Evolutionary conservation across 163 green algal species (phyloP), one percentile per base, ranked within the genome.

Genomic region (Scenedesmus sp.): DNA sequence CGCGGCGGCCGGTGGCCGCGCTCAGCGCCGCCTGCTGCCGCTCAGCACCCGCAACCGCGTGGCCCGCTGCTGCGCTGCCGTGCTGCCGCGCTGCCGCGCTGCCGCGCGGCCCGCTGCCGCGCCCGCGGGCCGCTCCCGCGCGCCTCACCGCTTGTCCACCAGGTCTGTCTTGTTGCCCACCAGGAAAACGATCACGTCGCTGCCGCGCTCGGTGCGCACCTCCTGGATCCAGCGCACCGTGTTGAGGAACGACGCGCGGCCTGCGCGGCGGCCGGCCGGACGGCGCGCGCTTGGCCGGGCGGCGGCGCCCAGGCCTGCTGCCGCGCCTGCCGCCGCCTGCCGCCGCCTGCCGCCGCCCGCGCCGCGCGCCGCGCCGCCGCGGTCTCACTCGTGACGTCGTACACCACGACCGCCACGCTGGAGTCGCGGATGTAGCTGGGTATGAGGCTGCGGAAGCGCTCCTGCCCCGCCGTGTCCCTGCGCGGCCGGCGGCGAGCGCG

Each of bases 161-260:
- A 99, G 78, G 81, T 99, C 97, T 31, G 96, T 99, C 86, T 99
- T 99, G 89, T 99, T 99, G 56, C 96, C 97, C 15, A 99, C 96
- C n/a, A 99, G 81, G 65, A 99, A 97, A 63, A 99, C 96, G 77
- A 99, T 98, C 2, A 99, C 97, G 80, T 99, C 97, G 54, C 87
- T 94, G 50, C 96, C 97, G 0, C 97, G 88, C 85, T 99, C 97
- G 2, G 94, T 94, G 17, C 97, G 88, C 20, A 99, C 97, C 84
- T 99, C 96, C 82, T 98, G 93, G 57, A 99, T 95, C 97, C 97
- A 99, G 2, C 97, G 87, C 39, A 90, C 85, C 28, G 95, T 98
- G 86, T 98, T 98, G 0, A 97, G 62, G 87, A 99, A 99, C 1
- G 95, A 98, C 62, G 93, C 86, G 2, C 96, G 92, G 79, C 96